Evolutionary conservation across 2,329 filamentous ascomycete genomes (phyloP).

Genomic region (Helotiales sp.): DNA sequence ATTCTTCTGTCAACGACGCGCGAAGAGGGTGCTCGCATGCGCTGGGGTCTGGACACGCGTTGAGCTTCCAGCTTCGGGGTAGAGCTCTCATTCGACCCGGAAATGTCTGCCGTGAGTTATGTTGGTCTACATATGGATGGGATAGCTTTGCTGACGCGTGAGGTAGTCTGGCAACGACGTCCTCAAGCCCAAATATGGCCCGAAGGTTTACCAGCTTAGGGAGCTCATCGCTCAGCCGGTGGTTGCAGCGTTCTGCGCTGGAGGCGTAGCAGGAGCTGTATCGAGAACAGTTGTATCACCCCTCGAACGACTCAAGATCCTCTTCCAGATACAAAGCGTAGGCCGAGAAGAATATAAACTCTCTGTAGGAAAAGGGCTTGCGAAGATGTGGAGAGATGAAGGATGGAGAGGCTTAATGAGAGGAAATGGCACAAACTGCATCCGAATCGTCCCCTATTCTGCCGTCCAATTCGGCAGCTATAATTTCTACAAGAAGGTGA

Average conservation of each 20-base stretch:
- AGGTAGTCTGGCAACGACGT: constrained; percentile 26
- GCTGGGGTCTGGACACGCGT: constrained; percentile 18
- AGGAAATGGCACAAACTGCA: constrained; percentile 97
- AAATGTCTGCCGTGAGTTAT: constrained; percentile 36
- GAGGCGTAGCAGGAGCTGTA: constrained; percentile 93
- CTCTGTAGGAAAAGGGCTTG: constrained; percentile 82
- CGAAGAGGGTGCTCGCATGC: constrained; percentile 22
- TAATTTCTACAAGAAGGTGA: constrained; percentile 91
- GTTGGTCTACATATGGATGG: not conserved
- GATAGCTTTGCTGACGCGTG: constrained; percentile 6
- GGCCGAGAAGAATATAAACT: constrained; percentile 92
- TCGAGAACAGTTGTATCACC: constrained; percentile 96
- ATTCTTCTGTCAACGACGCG: constrained; percentile 18
- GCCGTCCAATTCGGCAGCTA: constrained; percentile 98
- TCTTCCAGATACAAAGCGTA: constrained; percentile 93
- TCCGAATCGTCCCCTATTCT: constrained; percentile 96
- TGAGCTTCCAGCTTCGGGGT: constrained; percentile 22
- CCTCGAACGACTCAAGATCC: constrained; percentile 91
- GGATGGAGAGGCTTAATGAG: constrained; percentile 97
- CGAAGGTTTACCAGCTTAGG: constrained; percentile 34
- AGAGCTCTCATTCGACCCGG: constrained; percentile 15
- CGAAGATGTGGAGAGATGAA: constrained; percentile 96
- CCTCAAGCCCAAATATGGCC: constrained; percentile 34
- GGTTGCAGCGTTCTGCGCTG: constrained; percentile 87
- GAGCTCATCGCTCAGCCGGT: constrained; percentile 75